These are phyloP conservation scores for Mucor racemosus DNA, from an alignment of 371 early-diverging fungal species.

Conservation along the genomic window DNA sequence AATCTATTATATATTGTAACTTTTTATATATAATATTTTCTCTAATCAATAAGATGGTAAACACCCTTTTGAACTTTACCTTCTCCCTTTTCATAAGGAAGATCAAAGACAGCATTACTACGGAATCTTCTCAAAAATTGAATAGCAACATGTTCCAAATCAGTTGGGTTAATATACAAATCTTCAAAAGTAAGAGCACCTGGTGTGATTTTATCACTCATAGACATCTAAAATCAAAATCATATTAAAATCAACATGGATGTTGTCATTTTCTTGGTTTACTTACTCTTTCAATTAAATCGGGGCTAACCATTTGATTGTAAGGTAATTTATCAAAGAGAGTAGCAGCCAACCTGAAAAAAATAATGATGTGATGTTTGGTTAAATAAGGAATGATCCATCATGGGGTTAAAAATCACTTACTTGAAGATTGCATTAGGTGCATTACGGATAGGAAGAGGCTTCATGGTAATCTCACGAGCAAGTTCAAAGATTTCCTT, in stretches of 20 bases:
- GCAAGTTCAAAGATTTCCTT: slow-evolving; percentile 77
- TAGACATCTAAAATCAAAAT: slow-evolving; percentile 52
- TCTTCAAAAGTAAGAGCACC: slow-evolving; percentile 85
- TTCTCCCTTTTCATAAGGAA: slow-evolving; percentile 66
- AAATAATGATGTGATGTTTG: slow-evolving; percentile 7
- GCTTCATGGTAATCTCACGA: slow-evolving; percentile 72
- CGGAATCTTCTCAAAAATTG: slow-evolving; percentile 86
- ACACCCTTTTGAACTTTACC: slow-evolving; percentile 63
- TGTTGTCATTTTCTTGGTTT: neutral
- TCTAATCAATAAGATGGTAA: slow-evolving; percentile 63
- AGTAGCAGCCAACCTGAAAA: slow-evolving; percentile 40
- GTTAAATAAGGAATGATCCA: slow-evolving; percentile 8
- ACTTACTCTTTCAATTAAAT: slow-evolving; percentile 57
- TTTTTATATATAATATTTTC: neutral
- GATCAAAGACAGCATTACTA: slow-evolving; percentile 67
- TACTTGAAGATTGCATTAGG: slow-evolving; percentile 76
- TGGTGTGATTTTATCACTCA: slow-evolving; percentile 76
- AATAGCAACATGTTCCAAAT: slow-evolving; percentile 78
- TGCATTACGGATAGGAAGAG: slow-evolving; percentile 63
- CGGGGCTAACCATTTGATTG: slow-evolving; percentile 55
- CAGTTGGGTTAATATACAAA: slow-evolving; percentile 79
- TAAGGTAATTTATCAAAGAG: slow-evolving; percentile 53
- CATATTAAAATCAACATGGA: neutral
- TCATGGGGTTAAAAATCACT: slow-evolving; percentile 16
- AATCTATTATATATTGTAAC: neutral